A percentile compares a stretch with the other conserved stretches of the same genome.
Conservation (phyloP, 495 filamentous ascomycete genomes). For the Staphylotrichum tortipilum region DNA sequence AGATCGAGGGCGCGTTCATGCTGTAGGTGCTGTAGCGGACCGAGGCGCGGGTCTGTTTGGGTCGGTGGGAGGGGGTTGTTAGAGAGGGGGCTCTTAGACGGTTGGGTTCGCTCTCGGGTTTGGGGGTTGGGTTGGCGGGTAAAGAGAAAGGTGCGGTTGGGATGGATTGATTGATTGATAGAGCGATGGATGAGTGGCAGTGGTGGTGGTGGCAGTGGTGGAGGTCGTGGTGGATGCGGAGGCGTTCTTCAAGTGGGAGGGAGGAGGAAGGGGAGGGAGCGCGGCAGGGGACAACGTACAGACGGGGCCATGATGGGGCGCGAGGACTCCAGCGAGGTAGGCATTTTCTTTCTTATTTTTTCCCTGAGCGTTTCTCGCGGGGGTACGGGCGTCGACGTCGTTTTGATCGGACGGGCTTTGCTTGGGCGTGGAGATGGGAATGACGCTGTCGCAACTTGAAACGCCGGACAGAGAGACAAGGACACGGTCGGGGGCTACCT, state of each 20-base stretch:
- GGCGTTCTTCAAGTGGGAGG: neutral
- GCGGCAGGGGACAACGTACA: constrained; percentile 40
- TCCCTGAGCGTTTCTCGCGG: too few species aligned
- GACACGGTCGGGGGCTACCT: neutral
- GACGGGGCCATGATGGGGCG: constrained; percentile 70
- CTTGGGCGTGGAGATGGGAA: constrained; percentile 1
- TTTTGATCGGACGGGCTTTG: constrained; percentile 4
- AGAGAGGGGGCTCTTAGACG: neutral
- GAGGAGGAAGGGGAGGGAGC: too few species aligned
- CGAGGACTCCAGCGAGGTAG: constrained; percentile 61
- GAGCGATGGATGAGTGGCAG: too few species aligned
- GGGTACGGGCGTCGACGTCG: constrained; percentile 1
- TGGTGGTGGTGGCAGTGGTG: too few species aligned
- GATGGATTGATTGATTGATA: neutral
- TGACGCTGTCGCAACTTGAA: constrained; percentile 7
- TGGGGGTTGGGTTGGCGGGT: too few species aligned
- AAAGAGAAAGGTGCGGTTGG: neutral
- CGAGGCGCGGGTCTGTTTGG: constrained; percentile 51
- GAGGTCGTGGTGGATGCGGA: constrained; percentile 5
- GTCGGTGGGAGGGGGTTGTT: neutral
- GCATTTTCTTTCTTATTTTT: constrained; percentile 50
- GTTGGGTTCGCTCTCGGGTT: too few species aligned
- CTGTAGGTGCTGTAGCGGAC: constrained; percentile 77
- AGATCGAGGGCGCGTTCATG: constrained; percentile 56
- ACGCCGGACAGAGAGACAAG: neutral